Percentiles rank a stretch among this genome's conserved stretches.
phyloP scores from a whole-genome alignment of 768 basidiomycete species.

The Termitomyces sp. region DNA sequence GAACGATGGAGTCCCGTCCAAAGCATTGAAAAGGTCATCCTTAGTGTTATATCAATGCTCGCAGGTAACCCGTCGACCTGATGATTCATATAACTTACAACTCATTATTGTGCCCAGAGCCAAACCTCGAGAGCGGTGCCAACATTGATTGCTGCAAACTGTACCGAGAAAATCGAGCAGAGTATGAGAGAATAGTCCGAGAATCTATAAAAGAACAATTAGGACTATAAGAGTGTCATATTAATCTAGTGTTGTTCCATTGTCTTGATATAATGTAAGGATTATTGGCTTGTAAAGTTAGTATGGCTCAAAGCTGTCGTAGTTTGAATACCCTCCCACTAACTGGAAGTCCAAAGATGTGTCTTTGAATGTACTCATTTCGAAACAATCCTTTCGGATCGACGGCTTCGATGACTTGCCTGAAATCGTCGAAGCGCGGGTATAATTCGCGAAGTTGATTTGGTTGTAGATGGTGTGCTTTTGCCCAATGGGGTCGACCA shows the following conservation, averaged over 20 bases:
- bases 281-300: constrained; percentile 1
- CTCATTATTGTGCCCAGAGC: constrained; percentile 46
- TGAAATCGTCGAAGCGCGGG: constrained; percentile 79
- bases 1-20: constrained; percentile 99
- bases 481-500: constrained; percentile 96
- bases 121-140: constrained; percentile 95
- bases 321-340: constrained; percentile 39
- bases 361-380: constrained; percentile 87
- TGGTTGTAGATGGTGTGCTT: constrained; percentile 74
- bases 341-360: constrained; percentile 66
- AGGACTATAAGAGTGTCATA: constrained; percentile 47
- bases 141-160: constrained; percentile 98
- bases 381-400: constrained; percentile 79
- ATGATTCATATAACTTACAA: constrained; percentile 9
- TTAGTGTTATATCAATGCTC: constrained; percentile 96
- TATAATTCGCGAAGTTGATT: constrained; percentile 64
- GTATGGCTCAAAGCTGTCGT: constrained; percentile 16
- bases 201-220: constrained; percentile 83
- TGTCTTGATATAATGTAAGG: constrained; percentile 11
- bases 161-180: constrained; percentile 82
- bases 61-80: constrained; percentile 55
- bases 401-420: constrained; percentile 55
- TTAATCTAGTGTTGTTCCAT: constrained; percentile 3
- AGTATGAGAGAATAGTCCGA: constrained; percentile 87
- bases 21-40: constrained; percentile 93